Evolutionary conservation across 1,139 yeast species (phyloP), one percentile per base, ranked within the genome.

Genomic region (Yamadazyma atmosphaerica): DNA sequence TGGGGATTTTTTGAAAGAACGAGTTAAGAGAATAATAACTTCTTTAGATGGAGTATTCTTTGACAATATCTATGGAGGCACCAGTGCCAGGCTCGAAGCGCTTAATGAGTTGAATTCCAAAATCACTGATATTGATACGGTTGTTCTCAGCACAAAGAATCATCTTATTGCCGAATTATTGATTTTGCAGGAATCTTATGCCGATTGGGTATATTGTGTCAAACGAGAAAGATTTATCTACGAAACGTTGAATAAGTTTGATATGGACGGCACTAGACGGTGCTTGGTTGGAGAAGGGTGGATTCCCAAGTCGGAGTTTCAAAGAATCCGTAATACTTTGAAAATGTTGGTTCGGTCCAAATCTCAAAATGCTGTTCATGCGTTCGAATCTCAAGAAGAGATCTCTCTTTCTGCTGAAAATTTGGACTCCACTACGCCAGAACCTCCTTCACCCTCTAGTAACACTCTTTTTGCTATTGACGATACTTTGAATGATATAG

Each of bases 211-310:
- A 30, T 65, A 60, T 41, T 71, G 72, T 17, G 68, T 87, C 29
- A 71, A 75, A 37, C 77, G 86, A 52, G 98, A 92, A 54, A 81
- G 82, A 54, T 72, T 83, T 23, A 81, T 89, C 27, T 88, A 81
- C 60, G 78, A 83, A 47, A 76, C 86, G 0, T 71, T 92, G 58
- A 90, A 90, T 61, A 72, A 79, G 51, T 89, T 90, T 62, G 86
- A 85, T 56, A 87, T 82, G 58, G 97, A 90, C 58, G 79, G 82
- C 42, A 81, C 88, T 27, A 77, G 98, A 62, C 79, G 92, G 52
- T 86, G 95, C 44, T 69, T 92, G 40, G 88, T 92, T 43, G 98
- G 95, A n/a, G 98, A 92, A 68, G 99, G 98, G 23, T 92, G 98
- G 98, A 76, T 89, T 26, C 95, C 95, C 1, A 52, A 49, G 22